phyloP scores from a whole-genome alignment of 2,329 filamentous ascomycete species.

The Moelleriella libera region DNA sequence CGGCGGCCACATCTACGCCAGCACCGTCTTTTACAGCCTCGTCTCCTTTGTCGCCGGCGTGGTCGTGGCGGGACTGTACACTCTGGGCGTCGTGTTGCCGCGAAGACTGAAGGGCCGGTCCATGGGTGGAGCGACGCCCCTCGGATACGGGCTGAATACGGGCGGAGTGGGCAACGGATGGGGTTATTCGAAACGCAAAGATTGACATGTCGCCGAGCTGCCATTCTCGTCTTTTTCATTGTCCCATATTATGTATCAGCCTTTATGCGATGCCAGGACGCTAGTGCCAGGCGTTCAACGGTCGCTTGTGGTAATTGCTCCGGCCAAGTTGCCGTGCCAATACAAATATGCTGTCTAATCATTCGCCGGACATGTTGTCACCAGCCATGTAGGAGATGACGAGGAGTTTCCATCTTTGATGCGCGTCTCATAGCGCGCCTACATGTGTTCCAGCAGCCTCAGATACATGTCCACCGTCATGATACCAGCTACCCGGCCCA shows the following conservation, averaged over 20 bases:
- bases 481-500: slow-evolving; percentile 23
- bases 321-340: no score
- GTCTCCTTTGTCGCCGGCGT: slow-evolving; percentile 43
- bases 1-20: slow-evolving; percentile 48
- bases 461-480: slow-evolving; percentile 40
- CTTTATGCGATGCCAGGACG: no score
- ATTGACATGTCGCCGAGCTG: slow-evolving; percentile 1
- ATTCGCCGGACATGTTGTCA: no score
- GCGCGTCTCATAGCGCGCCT: not conserved
- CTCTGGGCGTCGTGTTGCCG: slow-evolving; percentile 45
- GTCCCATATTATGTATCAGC: not conserved
- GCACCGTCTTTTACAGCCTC: slow-evolving; percentile 48
- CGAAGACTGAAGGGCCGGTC: slow-evolving; percentile 32
- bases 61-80: slow-evolving; percentile 41
- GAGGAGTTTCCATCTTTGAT: no score
- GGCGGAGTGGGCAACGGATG: slow-evolving; percentile 39
- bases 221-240: not conserved
- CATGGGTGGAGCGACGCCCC: slow-evolving; percentile 41
- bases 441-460: slow-evolving; percentile 31
- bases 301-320: no score
- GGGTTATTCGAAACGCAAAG: slow-evolving; percentile 39
- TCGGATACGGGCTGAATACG: slow-evolving; percentile 36
- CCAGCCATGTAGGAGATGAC: no score
- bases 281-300: no score
- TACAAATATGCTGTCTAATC: no score